These are phyloP conservation scores for Corynespora cassiicola DNA, from an alignment of 2,329 filamentous ascomycete species.

Conservation along the genomic window DNA sequence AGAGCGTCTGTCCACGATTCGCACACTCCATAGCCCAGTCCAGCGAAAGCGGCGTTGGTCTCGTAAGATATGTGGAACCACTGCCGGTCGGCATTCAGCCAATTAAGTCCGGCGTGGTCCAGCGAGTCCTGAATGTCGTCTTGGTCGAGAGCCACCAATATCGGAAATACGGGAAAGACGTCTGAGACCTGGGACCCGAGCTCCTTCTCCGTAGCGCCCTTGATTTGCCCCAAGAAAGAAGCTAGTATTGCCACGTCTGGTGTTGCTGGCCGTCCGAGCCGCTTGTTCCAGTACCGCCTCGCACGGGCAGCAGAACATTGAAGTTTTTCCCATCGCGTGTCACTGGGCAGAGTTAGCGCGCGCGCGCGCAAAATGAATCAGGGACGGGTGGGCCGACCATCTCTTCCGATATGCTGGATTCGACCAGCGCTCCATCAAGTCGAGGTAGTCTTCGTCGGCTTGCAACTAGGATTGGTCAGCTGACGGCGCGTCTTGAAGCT, in stretches of 20 bases:
- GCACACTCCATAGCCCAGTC: slow-evolving; percentile 21
- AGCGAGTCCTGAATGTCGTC: slow-evolving; percentile 25
- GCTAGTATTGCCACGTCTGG: slow-evolving; percentile 23
- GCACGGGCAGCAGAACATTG: slow-evolving; percentile 8
- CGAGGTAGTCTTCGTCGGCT: slow-evolving; percentile 29
- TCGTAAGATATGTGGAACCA: slow-evolving; percentile 17
- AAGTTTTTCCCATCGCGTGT: not conserved
- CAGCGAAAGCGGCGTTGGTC: slow-evolving; percentile 27
- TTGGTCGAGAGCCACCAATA: slow-evolving; percentile 11
- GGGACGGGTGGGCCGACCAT: slow-evolving; percentile 8
- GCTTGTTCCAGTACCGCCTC: slow-evolving; percentile 9
- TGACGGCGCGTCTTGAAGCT: not conserved
- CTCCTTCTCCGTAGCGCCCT: slow-evolving; percentile 18
- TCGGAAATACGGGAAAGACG: slow-evolving; percentile 25
- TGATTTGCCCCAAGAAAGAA: slow-evolving; percentile 21
- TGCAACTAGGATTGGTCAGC: slow-evolving; percentile 11
- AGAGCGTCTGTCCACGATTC: slow-evolving; percentile 8
- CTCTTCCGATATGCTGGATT: not conserved
- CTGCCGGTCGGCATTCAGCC: not conserved
- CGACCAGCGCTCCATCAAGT: slow-evolving; percentile 29
- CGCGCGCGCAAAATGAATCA: not conserved
- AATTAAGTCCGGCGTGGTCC: slow-evolving; percentile 17
- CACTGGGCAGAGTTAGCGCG: not conserved
- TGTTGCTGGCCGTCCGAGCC: slow-evolving; percentile 17
- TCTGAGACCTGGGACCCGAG: slow-evolving; percentile 15